Conservation (phyloP, 2,329 filamentous ascomycete species). For the Xylogone sp. region DNA sequence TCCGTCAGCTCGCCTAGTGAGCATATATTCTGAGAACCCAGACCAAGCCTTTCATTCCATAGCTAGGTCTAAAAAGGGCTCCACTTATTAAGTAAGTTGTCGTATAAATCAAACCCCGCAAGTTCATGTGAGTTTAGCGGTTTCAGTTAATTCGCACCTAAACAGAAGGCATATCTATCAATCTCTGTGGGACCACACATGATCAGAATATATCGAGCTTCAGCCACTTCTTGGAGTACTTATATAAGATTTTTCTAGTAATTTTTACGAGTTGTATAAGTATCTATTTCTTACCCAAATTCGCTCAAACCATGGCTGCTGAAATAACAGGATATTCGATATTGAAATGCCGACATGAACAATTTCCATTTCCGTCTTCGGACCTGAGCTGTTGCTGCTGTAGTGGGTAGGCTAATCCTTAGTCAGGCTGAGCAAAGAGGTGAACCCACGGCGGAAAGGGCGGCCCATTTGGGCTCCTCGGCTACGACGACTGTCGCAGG, state of each 20-base stretch:
- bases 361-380: no score
- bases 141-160: conserved; percentile 3
- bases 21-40: conserved; percentile 5
- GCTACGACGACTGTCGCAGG: no score
- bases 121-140: no score
- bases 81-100: conserved; percentile 1
- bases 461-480: no score
- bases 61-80: conserved; percentile 5
- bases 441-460: no score
- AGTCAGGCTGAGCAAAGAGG: no score
- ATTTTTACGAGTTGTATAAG: background rate
- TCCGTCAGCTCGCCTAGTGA: conserved; percentile 11
- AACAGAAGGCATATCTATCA: conserved; percentile 8
- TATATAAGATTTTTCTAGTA: conserved; percentile 2
- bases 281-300: conserved; percentile 13
- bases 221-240: conserved; percentile 12
- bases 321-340: no score
- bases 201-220: conserved; percentile 9
- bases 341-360: no score
- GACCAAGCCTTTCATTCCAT: background rate
- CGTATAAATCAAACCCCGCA: background rate
- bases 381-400: no score
- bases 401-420: no score
- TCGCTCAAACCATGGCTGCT: conserved; percentile 11
- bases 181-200: conserved; percentile 7